Conservation (phyloP, 1,139 yeast genomes). For the Diutina pseudorugosa region DNA sequence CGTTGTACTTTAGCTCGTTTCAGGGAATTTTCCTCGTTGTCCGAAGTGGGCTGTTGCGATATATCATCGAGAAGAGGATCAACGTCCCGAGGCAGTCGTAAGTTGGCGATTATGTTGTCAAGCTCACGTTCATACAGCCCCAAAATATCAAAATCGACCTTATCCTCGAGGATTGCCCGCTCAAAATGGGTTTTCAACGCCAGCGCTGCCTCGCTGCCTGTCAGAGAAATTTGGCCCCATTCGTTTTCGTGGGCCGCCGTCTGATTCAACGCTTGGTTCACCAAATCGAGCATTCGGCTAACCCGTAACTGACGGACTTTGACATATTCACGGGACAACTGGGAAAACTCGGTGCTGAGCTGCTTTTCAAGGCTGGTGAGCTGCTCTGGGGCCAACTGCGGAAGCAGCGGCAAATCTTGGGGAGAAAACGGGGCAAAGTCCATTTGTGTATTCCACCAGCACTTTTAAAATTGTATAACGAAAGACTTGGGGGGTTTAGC, state of each 20-base stretch:
- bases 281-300: slow-evolving; percentile 16
- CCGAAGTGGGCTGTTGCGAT: not conserved
- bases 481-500: not conserved
- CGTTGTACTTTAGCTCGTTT: slow-evolving; percentile 16
- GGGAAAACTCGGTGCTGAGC: slow-evolving; percentile 20
- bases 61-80: not conserved
- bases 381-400: slow-evolving; percentile 17
- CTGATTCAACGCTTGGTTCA: slow-evolving; percentile 17
- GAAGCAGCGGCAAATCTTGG: slow-evolving; percentile 7
- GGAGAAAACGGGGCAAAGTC: slow-evolving; percentile 7
- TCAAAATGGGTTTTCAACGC: slow-evolving; percentile 23
- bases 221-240: slow-evolving; percentile 23
- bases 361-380: slow-evolving; percentile 17
- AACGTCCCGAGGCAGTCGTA: not conserved
- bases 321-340: slow-evolving; percentile 19
- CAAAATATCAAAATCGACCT: slow-evolving; percentile 16
- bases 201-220: slow-evolving; percentile 24
- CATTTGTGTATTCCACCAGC: slow-evolving; percentile 1
- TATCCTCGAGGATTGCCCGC: slow-evolving; percentile 14
- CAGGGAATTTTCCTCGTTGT: not conserved
- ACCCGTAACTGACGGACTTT: slow-evolving; percentile 21
- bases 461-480: not conserved
- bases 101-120: slow-evolving; percentile 7
- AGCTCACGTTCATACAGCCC: slow-evolving; percentile 13
- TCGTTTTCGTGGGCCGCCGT: slow-evolving; percentile 19